Evolutionary conservation across 305 asterid species (phyloP).

Genomic region (Fraxinus greggii): DNA sequence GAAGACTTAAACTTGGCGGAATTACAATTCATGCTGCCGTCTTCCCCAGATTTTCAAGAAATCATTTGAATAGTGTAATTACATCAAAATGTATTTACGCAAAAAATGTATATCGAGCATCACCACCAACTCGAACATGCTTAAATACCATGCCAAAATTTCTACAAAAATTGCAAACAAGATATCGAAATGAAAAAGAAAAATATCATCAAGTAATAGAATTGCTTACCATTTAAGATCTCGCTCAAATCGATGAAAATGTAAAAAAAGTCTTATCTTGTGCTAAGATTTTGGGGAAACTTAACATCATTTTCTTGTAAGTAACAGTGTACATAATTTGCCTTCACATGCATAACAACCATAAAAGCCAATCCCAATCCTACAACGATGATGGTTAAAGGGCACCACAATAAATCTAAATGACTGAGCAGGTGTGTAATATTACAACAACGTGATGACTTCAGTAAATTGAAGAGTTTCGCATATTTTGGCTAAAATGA

Average conservation of each 20-base stretch:
- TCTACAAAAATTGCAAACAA: background rate
- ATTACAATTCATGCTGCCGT: background rate
- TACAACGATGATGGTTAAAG: background rate
- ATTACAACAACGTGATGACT: background rate
- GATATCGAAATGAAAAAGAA: background rate
- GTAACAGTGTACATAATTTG: background rate
- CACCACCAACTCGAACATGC: background rate
- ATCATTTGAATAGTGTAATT: background rate
- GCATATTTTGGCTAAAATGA: background rate
- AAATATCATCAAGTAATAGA: slow-evolving; percentile 1
- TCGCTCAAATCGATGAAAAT: background rate
- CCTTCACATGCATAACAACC: background rate
- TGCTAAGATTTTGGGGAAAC: slow-evolving; percentile 8
- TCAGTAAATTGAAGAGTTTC: background rate
- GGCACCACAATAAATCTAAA: background rate
- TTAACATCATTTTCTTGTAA: slow-evolving; percentile 15
- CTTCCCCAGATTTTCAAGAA: background rate
- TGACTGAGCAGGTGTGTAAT: background rate
- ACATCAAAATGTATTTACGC: background rate
- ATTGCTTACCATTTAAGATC: background rate
- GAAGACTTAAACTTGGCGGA: background rate
- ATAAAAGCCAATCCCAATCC: background rate
- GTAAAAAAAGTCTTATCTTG: background rate
- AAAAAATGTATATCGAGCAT: background rate
- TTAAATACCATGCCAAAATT: background rate